These are phyloP conservation scores for Datisca glomerata DNA, from an alignment of 306 rosid species.

Conservation along the genomic window DNA sequence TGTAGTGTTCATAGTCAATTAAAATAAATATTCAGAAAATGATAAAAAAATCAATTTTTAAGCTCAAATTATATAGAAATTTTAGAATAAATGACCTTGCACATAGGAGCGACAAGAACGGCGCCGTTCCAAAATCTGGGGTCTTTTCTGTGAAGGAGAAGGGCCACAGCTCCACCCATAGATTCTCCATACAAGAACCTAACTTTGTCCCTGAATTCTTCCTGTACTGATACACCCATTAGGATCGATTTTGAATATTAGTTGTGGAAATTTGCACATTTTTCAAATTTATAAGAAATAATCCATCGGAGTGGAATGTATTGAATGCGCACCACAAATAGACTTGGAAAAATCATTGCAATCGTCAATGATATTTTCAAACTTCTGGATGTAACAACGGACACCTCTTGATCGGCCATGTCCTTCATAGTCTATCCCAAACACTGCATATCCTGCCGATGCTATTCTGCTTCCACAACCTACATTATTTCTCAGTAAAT, in stretches of 20 bases:
- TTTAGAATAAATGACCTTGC: conserved; percentile 52
- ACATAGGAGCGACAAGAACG: conserved; percentile 89
- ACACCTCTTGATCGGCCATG: conserved; percentile 73
- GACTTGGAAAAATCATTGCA: conserved; percentile 49
- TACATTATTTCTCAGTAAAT: conserved; percentile 10
- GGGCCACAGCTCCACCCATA: conserved; percentile 84
- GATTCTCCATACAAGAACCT: conserved; percentile 87
- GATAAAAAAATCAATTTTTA: too few relatives aligned
- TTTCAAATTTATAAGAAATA: not conserved
- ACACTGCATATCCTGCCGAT: conserved; percentile 55
- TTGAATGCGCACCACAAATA: conserved; percentile 31
- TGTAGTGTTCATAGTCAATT: too few relatives aligned
- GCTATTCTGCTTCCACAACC: conserved; percentile 57
- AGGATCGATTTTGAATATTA: not conserved
- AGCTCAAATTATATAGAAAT: too few relatives aligned
- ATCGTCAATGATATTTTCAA: conserved; percentile 50
- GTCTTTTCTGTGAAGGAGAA: conserved; percentile 54
- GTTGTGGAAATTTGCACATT: too few relatives aligned
- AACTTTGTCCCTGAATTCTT: conserved; percentile 34
- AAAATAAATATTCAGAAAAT: too few relatives aligned
- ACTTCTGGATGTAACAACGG: conserved; percentile 64
- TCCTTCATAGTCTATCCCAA: conserved; percentile 75
- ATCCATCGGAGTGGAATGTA: not conserved
- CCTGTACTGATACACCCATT: conserved; percentile 25
- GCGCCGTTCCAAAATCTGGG: conserved; percentile 78